Evolutionary conservation across 768 basidiomycete species (phyloP), one percentile per base, ranked within the genome.

Genomic region (Kwoniella europaea): DNA sequence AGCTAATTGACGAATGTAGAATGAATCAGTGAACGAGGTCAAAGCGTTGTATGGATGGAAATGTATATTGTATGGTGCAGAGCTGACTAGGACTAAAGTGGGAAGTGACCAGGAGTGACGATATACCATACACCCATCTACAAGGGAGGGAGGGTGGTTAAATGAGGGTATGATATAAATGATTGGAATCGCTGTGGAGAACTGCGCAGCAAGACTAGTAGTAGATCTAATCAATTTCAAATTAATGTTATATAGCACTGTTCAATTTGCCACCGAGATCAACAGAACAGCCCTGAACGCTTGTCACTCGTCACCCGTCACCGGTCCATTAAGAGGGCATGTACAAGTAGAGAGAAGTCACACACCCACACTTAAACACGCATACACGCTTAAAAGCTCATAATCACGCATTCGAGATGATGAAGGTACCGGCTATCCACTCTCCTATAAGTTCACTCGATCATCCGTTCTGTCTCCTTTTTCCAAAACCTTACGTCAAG

Each of bases 181-280:
- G 46, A 50, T 50, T 50, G 46, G 10, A 16, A 6, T 35, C 35
- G 6, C 46, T 50, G 54, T 55, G 54, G 54, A 55, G 54, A 55
- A 12, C 10, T n/a, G 54, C 54, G 54, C 54, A 55, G 59, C 29
- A 42, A 44, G 18, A 61, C 35, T 6, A 61, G 20, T 13, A 61
- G 42, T 18, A 61, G 59, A 61, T 61, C 59, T 61, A 61, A 61
- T 61, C 59, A 44, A 61, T 61, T 61, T 61, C 59, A 61, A 61
- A 61, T 42, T 29, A 7, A 29, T 22, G 18, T 56, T 18, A 56
- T 18, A 56, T 56, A 10, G 10, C 10, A 15, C 55, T 18, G n/a
- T 52, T 50, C 13, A 50, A n/a, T 55, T 55, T 55, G 54, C 24
- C 54, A 55, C 54, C 54, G 24, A 20, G 20, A 55, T 24, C 54